These are phyloP conservation scores for Dinochytrium kinnereticum DNA, from an alignment of 371 early-diverging fungal species.

Conservation along the genomic window DNA sequence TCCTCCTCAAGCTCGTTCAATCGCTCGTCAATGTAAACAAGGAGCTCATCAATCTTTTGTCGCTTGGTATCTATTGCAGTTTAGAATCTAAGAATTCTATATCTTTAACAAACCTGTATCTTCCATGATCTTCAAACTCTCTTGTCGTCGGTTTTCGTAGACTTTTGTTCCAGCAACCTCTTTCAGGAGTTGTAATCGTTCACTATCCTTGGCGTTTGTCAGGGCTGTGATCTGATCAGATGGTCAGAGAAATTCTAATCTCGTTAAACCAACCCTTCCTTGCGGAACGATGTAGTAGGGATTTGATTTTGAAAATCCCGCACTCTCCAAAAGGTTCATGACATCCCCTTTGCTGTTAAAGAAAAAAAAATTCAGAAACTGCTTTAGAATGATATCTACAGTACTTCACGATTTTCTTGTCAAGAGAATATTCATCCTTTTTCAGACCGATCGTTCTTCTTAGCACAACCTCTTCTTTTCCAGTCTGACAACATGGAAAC, in stretches of 20 bases:
- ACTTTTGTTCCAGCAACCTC: slow-evolving; percentile 98
- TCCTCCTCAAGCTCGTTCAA: slow-evolving; percentile 90
- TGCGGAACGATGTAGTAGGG: slow-evolving; percentile 99
- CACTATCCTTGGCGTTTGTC: slow-evolving; percentile 91
- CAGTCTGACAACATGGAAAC: slow-evolving; percentile 60
- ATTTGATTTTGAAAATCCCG: slow-evolving; percentile 97
- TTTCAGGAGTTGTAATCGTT: slow-evolving; percentile 91
- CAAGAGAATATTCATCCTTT: slow-evolving; percentile 97
- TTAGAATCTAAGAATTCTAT: background rate
- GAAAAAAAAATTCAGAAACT: background rate
- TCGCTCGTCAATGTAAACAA: slow-evolving; percentile 89
- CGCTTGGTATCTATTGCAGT: slow-evolving; percentile 73
- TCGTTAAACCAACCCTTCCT: slow-evolving; percentile 75
- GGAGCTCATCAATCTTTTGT: slow-evolving; percentile 86
- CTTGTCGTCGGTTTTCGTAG: slow-evolving; percentile 94
- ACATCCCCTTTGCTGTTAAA: slow-evolving; percentile 85
- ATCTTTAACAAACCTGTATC: slow-evolving; percentile 74
- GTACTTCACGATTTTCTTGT: slow-evolving; percentile 84
- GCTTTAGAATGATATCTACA: background rate
- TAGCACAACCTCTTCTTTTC: slow-evolving; percentile 86
- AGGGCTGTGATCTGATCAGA: slow-evolving; percentile 77
- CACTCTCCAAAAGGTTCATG: slow-evolving; percentile 92
- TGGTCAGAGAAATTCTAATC: background rate
- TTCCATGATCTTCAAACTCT: slow-evolving; percentile 89
- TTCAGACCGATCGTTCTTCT: slow-evolving; percentile 94